Evolutionary conservation across 768 basidiomycete genomes (phyloP).

Genomic region (Strobilomyces dryophilus): DNA sequence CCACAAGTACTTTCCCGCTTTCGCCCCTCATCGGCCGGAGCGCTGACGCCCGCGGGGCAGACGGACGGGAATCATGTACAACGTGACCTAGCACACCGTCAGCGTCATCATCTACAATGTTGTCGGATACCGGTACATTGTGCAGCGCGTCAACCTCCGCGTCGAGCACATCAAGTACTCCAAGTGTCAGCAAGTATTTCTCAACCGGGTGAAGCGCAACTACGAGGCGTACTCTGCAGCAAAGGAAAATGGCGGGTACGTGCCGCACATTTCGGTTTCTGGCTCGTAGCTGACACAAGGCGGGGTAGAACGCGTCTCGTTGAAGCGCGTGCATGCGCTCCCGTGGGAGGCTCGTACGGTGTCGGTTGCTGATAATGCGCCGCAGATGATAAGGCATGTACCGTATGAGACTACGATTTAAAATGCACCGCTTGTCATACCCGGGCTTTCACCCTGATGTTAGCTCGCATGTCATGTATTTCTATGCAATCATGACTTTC

Average conservation of each 20-base stretch:
- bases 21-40: not conserved
- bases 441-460: slow-evolving; percentile 7
- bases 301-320: slow-evolving; percentile 62
- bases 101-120: slow-evolving; percentile 98
- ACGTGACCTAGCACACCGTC: slow-evolving; percentile 91
- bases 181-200: slow-evolving; percentile 95
- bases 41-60: slow-evolving; percentile 35
- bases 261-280: not conserved
- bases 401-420: slow-evolving; percentile 97
- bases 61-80: slow-evolving; percentile 98
- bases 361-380: slow-evolving; percentile 67
- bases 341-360: slow-evolving; percentile 81
- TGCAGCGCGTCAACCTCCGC: slow-evolving; percentile 98
- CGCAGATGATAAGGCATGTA: slow-evolving; percentile 90
- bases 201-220: slow-evolving; percentile 80
- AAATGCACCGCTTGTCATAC: slow-evolving; percentile 25
- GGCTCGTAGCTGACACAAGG: not conserved
- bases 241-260: slow-evolving; percentile 79
- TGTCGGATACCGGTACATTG: slow-evolving; percentile 97
- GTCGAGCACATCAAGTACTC: slow-evolving; percentile 96
- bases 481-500: slow-evolving; percentile 20
- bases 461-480: slow-evolving; percentile 12
- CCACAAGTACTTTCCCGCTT: slow-evolving; percentile 67
- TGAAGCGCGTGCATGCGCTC: slow-evolving; percentile 81
- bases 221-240: slow-evolving; percentile 62